A percentile compares a stretch with the other conserved stretches of the same genome.
Evolutionary conservation across 2,329 filamentous ascomycete genomes (phyloP).

Genomic region (Talaromyces marneffei): DNA sequence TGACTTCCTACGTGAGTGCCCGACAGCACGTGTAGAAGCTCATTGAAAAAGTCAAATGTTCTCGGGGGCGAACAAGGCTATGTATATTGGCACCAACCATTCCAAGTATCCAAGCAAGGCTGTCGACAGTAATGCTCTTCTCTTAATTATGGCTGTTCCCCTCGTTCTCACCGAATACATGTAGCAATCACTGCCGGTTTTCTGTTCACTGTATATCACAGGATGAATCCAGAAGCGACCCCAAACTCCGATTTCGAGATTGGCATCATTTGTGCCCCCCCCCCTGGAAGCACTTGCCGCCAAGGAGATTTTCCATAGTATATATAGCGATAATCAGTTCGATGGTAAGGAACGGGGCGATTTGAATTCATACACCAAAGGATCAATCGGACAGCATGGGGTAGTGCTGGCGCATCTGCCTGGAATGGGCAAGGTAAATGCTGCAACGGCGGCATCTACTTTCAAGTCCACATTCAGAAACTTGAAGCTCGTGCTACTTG

Average conservation of each 20-base stretch:
- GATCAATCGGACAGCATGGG: neutral
- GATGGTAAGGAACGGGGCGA: neutral
- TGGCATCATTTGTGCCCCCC: neutral
- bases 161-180: neutral
- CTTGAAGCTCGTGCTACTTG: slow-evolving; percentile 32
- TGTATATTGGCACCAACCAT: neutral
- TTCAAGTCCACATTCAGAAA: slow-evolving; percentile 29
- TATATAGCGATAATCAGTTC: neutral
- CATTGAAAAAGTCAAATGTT: neutral
- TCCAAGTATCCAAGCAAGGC: neutral
- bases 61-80: neutral
- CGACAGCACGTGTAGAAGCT: neutral
- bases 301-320: neutral
- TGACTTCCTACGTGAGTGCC: neutral
- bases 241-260: slow-evolving; percentile 1
- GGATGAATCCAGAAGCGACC: neutral
- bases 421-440: slow-evolving; percentile 5
- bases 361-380: slow-evolving; percentile 5
- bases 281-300: neutral
- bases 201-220: neutral
- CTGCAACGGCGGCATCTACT: slow-evolving; percentile 15
- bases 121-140: neutral
- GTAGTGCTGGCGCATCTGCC: slow-evolving; percentile 6
- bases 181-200: neutral
- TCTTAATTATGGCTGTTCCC: neutral